Conservation (phyloP, 495 filamentous ascomycete genomes). For the Melanomma pulvis-pyrius region DNA sequence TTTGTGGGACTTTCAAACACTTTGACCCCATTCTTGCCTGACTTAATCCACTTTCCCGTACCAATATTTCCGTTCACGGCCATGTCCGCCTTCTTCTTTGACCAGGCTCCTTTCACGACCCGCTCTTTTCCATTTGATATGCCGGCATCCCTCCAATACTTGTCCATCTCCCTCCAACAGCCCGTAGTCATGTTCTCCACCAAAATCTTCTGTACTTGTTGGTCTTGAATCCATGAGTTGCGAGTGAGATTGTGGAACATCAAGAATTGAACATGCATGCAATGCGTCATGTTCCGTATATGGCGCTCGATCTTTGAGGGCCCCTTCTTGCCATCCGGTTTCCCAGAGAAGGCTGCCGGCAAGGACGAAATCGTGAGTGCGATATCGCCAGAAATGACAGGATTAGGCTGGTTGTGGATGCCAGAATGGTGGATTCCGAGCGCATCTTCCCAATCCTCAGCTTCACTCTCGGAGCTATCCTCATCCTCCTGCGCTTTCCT, state of each 20-base stretch:
- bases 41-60: constrained; percentile 7
- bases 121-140: constrained; percentile 52
- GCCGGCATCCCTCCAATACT: constrained; percentile 71
- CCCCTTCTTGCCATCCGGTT: constrained; percentile 69
- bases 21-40: constrained; percentile 12
- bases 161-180: constrained; percentile 71
- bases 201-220: constrained; percentile 75
- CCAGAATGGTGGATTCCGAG: constrained; percentile 37
- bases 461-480: constrained; percentile 59
- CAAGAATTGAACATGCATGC: constrained; percentile 84
- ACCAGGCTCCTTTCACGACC: constrained; percentile 40
- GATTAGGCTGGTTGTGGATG: constrained; percentile 29
- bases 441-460: constrained; percentile 90
- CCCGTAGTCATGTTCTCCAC: constrained; percentile 67
- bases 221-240: constrained; percentile 84
- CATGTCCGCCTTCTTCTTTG: constrained; percentile 13
- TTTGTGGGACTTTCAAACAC: constrained; percentile 6
- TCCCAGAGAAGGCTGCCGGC: constrained; percentile 53
- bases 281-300: constrained; percentile 77
- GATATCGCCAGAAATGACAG: constrained; percentile 58
- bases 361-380: constrained; percentile 66
- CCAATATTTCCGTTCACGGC: constrained; percentile 6
- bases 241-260: constrained; percentile 87
- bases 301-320: constrained; percentile 80
- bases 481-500: constrained; percentile 32